Evolutionary conservation across 257 asterid genomes (phyloP), one percentile per base, ranked within the genome.

Genomic region (Knoxia roxburghii): DNA sequence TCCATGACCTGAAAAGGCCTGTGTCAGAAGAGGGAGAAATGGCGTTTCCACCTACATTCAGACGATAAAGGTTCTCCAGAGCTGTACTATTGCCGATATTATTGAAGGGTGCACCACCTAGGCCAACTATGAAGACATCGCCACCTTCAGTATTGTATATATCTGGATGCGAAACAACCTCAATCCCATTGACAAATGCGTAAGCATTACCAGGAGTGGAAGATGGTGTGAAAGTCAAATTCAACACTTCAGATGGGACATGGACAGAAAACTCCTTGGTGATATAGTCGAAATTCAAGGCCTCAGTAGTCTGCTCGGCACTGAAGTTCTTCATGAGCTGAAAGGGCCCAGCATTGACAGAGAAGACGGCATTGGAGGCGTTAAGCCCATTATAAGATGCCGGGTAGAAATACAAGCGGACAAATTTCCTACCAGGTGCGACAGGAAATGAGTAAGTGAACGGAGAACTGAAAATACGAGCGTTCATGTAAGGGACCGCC

Each of bases 11-110:
- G 54, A 69, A 79, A 55, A 84, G 78, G 41, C 86, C 89, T 1
- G 86, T 79, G 67, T 79, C 98, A 0, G 56, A 58, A 15, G 96
- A 74, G 20, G 96, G 89, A 2, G 96, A 83, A 76, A 91, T 89
- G 61, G 72, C 97, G n/a, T 87, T 85, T 58, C 98, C 98, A 9
- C 98, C 91, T 33, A 91, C 98, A 72, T 91, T 91, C 66, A 91
- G 79, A 58, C 98, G 82, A 65, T 86, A 89, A 7, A 87, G 75
- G 71, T 73, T 86, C 87, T 91, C 98, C 5, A 89, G 84, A 0
- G 95, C 89, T 12, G 97, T 91, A 27, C 64, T 40, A 72, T 75
- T 78, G 55, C 76, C 87, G 7, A 91, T 81, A 26, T n/a, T n/a
- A n/a, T 0, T 55, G 79, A 80, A 72, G 7, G 84, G 83, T 1